Percentiles rank a stretch among this genome's conserved stretches.
Evolutionary conservation across 257 asterid species (phyloP).

Genomic region (Ocimum tenuiflorum): DNA sequence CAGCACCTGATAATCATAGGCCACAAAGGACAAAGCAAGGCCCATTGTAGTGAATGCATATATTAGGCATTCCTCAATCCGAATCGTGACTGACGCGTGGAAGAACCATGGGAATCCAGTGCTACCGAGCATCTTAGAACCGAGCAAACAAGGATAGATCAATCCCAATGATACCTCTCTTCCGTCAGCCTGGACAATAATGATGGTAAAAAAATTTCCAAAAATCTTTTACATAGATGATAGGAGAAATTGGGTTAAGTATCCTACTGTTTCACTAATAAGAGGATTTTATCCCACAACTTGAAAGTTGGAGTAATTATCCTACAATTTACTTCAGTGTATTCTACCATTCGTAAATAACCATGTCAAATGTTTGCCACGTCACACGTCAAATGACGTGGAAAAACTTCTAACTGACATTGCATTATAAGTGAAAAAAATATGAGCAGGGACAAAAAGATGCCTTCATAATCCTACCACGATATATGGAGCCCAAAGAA

Average conservation of each 20-base stretch:
- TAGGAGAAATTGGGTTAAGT: background rate
- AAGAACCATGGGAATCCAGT: constrained; percentile 71
- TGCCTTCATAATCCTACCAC: constrained; percentile 42
- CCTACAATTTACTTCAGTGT: too few species aligned
- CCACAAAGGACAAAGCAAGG: constrained; percentile 45
- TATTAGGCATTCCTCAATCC: constrained; percentile 62
- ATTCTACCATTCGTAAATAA: too few species aligned
- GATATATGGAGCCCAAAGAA: constrained; percentile 81
- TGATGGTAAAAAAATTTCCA: constrained; percentile 17
- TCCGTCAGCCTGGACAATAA: constrained; percentile 79
- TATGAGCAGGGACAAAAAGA: background rate
- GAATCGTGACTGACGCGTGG: constrained; percentile 50
- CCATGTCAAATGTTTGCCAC: too few species aligned
- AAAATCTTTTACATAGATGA: background rate
- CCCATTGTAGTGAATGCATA: constrained; percentile 60
- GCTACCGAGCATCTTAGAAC: constrained; percentile 95
- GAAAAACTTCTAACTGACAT: background rate
- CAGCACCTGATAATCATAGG: constrained; percentile 88
- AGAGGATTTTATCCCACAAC: too few species aligned
- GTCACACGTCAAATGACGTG: too few species aligned
- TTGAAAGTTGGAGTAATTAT: background rate
- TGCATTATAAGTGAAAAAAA: background rate
- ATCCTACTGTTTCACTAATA: too few species aligned
- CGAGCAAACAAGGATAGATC: constrained; percentile 84
- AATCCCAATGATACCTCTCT: constrained; percentile 71